Conservation (phyloP, 1,139 yeast genomes). For the Saccharomyces uvarum region DNA sequence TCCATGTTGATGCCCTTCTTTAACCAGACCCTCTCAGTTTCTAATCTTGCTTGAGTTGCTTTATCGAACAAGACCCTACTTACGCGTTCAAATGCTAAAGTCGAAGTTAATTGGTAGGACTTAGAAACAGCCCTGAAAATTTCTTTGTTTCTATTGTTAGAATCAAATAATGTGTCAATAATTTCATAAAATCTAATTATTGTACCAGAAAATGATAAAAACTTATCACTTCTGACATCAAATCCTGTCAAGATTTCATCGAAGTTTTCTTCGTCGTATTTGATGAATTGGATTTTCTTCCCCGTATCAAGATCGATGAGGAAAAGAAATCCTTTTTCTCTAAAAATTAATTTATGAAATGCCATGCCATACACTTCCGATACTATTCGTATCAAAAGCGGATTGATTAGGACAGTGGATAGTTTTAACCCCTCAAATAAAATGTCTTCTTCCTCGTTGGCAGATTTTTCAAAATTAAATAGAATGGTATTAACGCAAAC, state of each 20-base stretch:
- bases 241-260: slow-evolving; percentile 10
- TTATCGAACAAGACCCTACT: slow-evolving; percentile 19
- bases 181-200: slow-evolving; percentile 11
- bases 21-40: slow-evolving; percentile 13
- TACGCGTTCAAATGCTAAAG: slow-evolving; percentile 18
- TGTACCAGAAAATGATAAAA: slow-evolving; percentile 11
- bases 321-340: slow-evolving; percentile 14
- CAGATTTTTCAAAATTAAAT: slow-evolving; percentile 3
- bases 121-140: slow-evolving; percentile 12
- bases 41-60: slow-evolving; percentile 16
- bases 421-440: slow-evolving; percentile 8
- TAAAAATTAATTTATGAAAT: slow-evolving; percentile 16
- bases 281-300: not conserved
- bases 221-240: slow-evolving; percentile 8
- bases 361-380: slow-evolving; percentile 19
- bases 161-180: slow-evolving; percentile 16
- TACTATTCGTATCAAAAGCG: slow-evolving; percentile 15
- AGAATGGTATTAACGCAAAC: slow-evolving; percentile 15
- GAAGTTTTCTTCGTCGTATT: slow-evolving; percentile 6
- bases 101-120: slow-evolving; percentile 17
- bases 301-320: slow-evolving; percentile 4
- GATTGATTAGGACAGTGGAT: slow-evolving; percentile 13
- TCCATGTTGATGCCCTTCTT: slow-evolving; percentile 10
- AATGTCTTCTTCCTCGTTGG: slow-evolving; percentile 3
- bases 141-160: slow-evolving; percentile 5